phyloP scores from a whole-genome alignment of 2,329 filamentous ascomycete species.

The Aspergillus vadensis region DNA sequence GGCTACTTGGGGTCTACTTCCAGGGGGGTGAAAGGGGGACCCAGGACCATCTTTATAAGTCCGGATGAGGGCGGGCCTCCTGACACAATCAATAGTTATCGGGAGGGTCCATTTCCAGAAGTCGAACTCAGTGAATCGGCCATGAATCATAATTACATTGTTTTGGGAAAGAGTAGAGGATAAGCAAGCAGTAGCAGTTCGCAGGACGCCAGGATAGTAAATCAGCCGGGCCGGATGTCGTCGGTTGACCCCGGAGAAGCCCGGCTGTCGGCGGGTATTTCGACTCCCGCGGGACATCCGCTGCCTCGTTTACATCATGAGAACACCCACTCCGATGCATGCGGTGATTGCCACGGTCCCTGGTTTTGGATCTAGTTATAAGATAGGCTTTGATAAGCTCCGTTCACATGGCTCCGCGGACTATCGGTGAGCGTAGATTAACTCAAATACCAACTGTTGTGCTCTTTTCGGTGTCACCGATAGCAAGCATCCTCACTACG shows the following conservation, averaged over 20 bases:
- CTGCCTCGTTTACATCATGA: slow-evolving; percentile 1
- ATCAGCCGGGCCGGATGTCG: slow-evolving; percentile 7
- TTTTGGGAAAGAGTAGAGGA: background rate
- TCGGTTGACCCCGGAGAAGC: slow-evolving; percentile 23
- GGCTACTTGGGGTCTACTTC: background rate
- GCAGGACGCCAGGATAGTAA: background rate
- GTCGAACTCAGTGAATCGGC: background rate
- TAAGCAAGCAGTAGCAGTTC: background rate
- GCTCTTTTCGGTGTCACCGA: no score
- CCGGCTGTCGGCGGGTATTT: slow-evolving; percentile 23
- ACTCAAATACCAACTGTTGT: background rate
- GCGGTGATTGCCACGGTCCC: background rate
- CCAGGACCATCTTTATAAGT: background rate
- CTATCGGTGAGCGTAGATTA: background rate
- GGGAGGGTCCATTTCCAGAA: background rate
- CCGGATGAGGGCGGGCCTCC: background rate
- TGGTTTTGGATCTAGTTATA: background rate
- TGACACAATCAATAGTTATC: background rate
- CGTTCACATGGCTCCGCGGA: background rate
- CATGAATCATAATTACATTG: background rate
- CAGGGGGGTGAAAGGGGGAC: background rate
- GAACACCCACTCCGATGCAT: background rate
- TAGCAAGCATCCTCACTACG: no score
- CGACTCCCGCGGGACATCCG: background rate
- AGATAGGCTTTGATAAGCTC: background rate